These are phyloP conservation scores for Eudorina sp. DNA, from an alignment of 139 green algal species.

Conservation along the genomic window DNA sequence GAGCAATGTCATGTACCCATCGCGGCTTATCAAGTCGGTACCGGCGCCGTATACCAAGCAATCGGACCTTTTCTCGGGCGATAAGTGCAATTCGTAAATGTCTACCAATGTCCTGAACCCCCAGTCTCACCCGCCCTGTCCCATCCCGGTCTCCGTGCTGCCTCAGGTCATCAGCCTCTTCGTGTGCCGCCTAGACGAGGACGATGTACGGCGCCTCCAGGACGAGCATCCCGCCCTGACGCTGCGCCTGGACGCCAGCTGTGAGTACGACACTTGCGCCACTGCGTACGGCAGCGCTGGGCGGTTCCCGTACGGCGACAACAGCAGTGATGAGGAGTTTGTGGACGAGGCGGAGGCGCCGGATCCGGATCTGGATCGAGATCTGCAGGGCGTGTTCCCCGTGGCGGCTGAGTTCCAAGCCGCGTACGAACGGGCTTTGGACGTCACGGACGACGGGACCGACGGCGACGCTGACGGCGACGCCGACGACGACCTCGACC, in stretches of 20 bases:
- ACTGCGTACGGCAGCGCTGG: background rate
- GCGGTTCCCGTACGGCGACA: background rate
- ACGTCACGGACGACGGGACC: background rate
- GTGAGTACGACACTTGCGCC: background rate
- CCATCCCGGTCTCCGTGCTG: background rate
- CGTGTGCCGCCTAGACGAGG: background rate
- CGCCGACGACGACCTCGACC: background rate
- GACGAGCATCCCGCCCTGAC: background rate
- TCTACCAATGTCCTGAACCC: no score
- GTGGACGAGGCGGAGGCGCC: conserved; percentile 20
- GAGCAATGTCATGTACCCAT: no score
- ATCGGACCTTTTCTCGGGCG: no score
- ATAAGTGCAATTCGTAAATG: no score
- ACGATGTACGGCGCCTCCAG: background rate
- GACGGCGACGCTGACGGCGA: no score
- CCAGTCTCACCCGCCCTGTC: no score
- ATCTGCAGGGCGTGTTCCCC: background rate
- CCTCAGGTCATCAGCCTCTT: conserved; percentile 1
- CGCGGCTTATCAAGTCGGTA: no score
- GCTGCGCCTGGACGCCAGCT: conserved; percentile 20
- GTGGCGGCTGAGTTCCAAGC: background rate
- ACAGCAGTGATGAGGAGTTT: conserved; percentile 16
- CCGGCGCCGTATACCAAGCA: no score
- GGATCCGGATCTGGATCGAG: background rate
- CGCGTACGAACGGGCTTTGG: conserved; percentile 17